A percentile compares a stretch with the other conserved stretches of the same genome.
phyloP scores from a whole-genome alignment of 78 protist genomes.

The Planoprotostelium fungivorum region DNA sequence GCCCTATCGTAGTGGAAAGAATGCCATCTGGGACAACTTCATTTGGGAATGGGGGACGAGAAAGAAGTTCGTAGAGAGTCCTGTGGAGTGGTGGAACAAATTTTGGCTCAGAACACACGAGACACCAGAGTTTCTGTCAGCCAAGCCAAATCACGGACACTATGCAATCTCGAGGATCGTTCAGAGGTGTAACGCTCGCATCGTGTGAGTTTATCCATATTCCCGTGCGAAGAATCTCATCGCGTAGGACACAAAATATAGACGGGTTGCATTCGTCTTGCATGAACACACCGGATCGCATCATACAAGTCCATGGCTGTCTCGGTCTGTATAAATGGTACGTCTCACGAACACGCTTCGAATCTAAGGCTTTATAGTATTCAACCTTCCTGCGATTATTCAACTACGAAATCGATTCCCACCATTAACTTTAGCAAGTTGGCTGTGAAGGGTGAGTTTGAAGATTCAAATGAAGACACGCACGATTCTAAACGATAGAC shows the following conservation, averaged over 20 bases:
- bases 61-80: slow-evolving; percentile 33
- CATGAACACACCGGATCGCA: slow-evolving; percentile 13
- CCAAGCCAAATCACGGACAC: slow-evolving; percentile 48
- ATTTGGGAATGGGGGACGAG: slow-evolving; percentile 40
- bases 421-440: slow-evolving; percentile 17
- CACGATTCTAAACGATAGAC: neutral
- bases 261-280: slow-evolving; percentile 33
- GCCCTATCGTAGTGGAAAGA: neutral
- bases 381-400: slow-evolving; percentile 17
- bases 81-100: slow-evolving; percentile 12
- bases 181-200: slow-evolving; percentile 9
- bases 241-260: slow-evolving; percentile 32
- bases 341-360: no score
- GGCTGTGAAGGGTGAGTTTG: slow-evolving; percentile 10
- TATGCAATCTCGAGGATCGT: slow-evolving; percentile 27
- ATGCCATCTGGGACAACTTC: slow-evolving; percentile 31
- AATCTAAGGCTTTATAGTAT: slow-evolving; percentile 7
- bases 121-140: slow-evolving; percentile 39
- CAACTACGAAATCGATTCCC: slow-evolving; percentile 13
- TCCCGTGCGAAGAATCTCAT: neutral
- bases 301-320: slow-evolving; percentile 49
- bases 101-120: slow-evolving; percentile 38
- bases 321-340: slow-evolving; percentile 40
- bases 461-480: neutral
- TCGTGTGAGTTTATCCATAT: slow-evolving; percentile 1